Evolutionary conservation across 1,284 basidiomycete species (phyloP), one percentile per base, ranked within the genome.

Genomic region (Sphaerobolus stellatus): DNA sequence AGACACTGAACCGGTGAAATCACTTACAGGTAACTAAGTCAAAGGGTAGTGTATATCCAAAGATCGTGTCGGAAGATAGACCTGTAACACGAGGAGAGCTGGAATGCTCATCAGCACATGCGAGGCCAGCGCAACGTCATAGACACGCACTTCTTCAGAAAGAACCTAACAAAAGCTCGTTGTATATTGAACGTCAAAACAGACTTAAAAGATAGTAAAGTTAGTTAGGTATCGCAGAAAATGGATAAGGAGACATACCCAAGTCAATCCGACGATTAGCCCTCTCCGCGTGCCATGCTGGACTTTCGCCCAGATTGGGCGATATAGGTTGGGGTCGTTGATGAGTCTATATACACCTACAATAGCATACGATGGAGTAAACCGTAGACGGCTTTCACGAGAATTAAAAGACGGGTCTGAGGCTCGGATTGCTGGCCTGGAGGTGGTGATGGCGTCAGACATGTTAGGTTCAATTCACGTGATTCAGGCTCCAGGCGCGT

Each of bases 301-400:
- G 64, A 87, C 89, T 67, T 90, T 91, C 58, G 84, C 74, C 88
- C 88, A 91, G 11, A 84, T 81, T 6, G 88, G 86, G 18, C 74
- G 69, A 57, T 79, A 81, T n/a, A 92, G 71, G 8, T 68, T 67
- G 47, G 76, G 71, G 66, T 92, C 90, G 0, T 82, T 88, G 62
- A 82, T 76, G 0, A 92, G 72, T 41, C 89, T 71, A 66, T 91
- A 90, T 22, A 81, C 78, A 2, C 90, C 90, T 0, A 92, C 88
- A 2, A 88, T 65, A 31, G 84, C 81, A 63, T 92, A 92, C 2
- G 82, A 83, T 0, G 89, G 87, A 0, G 89, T 80, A 61, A 90
- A 87, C 28, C 79, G 71, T 44, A 92, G 75, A 38, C 90, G 79
- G 16, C 71, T 30, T 22, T 53, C 51, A 25, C 70, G 22, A 87